Conservation (phyloP, 371 early-diverging fungal species). For the Blakeslea trispora region DNA sequence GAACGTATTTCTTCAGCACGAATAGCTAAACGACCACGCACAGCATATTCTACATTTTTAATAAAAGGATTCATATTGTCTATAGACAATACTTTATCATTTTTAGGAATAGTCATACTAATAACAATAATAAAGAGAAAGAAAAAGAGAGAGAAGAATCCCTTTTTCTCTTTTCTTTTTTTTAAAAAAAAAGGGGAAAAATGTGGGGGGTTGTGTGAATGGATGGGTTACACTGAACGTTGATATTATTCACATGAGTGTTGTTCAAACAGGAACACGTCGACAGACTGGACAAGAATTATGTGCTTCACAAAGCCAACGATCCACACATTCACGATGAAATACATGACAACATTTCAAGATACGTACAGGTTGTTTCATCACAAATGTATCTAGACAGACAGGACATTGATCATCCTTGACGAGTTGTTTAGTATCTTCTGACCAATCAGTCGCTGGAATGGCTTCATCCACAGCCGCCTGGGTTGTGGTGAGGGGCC, state of each 20-base stretch:
- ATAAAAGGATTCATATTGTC: slow-evolving; percentile 75
- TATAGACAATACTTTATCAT: slow-evolving; percentile 59
- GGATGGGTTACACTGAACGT: neutral
- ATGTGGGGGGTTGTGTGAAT: slow-evolving; percentile 2
- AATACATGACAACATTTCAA: slow-evolving; percentile 82
- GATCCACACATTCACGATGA: slow-evolving; percentile 85
- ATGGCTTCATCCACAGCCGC: slow-evolving; percentile 48
- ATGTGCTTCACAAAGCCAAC: slow-evolving; percentile 66
- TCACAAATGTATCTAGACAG: slow-evolving; percentile 71
- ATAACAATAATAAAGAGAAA: neutral
- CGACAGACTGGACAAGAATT: slow-evolving; percentile 54
- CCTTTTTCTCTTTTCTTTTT: slow-evolving; percentile 1
- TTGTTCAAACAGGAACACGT: slow-evolving; percentile 42
- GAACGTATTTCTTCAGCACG: slow-evolving; percentile 87
- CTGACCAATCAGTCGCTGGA: slow-evolving; percentile 40
- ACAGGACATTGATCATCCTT: slow-evolving; percentile 49
- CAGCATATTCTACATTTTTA: slow-evolving; percentile 90
- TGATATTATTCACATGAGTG: neutral
- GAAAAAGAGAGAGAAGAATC: neutral
- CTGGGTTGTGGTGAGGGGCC: slow-evolving; percentile 57
- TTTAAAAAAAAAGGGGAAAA: neutral
- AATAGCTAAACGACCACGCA: slow-evolving; percentile 94
- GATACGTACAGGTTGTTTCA: slow-evolving; percentile 65
- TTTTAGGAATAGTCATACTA: slow-evolving; percentile 17
- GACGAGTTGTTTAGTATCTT: slow-evolving; percentile 27